Conservation (phyloP, 352 stramenopile genomes). For the Pythium brachiatum region DNA sequence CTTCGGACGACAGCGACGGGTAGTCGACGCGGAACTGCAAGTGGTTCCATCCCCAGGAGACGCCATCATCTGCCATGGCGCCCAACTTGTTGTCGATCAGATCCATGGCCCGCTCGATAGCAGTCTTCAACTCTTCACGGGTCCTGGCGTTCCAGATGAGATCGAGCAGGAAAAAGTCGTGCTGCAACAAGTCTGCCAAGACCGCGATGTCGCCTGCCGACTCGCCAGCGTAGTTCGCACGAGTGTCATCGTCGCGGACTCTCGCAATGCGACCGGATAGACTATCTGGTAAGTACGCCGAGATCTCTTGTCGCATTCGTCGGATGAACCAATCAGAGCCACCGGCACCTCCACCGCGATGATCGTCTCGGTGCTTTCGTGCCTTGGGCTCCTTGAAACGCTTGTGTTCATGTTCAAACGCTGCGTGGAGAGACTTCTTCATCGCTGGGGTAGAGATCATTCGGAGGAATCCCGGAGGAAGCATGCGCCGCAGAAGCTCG, state of each 20-base stretch:
- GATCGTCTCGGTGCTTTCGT: conserved; percentile 16
- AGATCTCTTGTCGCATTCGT: conserved; percentile 64
- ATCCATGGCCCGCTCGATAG: conserved; percentile 18
- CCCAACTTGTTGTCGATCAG: conserved; percentile 6
- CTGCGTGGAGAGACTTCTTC: conserved; percentile 47
- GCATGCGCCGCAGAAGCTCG: conserved; percentile 57
- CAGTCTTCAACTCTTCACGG: conserved; percentile 47
- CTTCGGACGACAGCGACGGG: conserved; percentile 55
- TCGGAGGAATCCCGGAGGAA: conserved; percentile 73
- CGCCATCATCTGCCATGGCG: neutral
- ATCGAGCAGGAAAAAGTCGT: conserved; percentile 75
- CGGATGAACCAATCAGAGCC: conserved; percentile 60
- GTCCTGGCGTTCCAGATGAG: conserved; percentile 75
- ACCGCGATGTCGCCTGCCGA: conserved; percentile 63
- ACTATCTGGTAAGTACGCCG: conserved; percentile 35
- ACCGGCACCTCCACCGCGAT: conserved; percentile 8
- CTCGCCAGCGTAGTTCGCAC: conserved; percentile 75
- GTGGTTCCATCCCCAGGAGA: conserved; percentile 57
- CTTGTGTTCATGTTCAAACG: neutral
- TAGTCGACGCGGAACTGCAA: conserved; percentile 65
- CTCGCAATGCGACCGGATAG: conserved; percentile 7
- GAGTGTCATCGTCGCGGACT: conserved; percentile 38
- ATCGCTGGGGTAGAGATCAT: conserved; percentile 64
- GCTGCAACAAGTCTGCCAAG: conserved; percentile 59
- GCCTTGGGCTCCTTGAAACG: conserved; percentile 9